phyloP scores from a whole-genome alignment of 106 monocot genomes.

The Acorus gramineus region DNA sequence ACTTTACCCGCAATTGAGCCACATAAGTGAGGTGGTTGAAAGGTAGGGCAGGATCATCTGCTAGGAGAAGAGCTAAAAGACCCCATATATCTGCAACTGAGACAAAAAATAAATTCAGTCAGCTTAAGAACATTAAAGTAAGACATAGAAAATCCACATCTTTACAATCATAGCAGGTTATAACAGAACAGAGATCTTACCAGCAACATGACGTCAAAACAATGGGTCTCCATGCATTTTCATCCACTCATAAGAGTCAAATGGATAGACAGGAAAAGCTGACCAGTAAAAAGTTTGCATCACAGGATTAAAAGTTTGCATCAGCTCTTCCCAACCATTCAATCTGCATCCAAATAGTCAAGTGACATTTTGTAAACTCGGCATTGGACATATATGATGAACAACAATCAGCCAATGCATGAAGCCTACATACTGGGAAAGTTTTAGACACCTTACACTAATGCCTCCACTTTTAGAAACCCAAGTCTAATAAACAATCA shows the following conservation, averaged over 20 bases:
- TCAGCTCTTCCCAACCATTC: conserved; percentile 73
- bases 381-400: too few species aligned
- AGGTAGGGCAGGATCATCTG: conserved; percentile 61
- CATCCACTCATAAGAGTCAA: conserved; percentile 81
- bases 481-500: conserved; percentile 60
- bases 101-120: conserved; percentile 10
- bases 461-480: conserved; percentile 29
- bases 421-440: background rate
- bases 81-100: conserved; percentile 87
- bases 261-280: conserved; percentile 70
- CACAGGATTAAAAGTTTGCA: conserved; percentile 37
- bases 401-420: too few species aligned
- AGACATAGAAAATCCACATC: too few species aligned
- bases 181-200: too few species aligned
- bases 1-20: conserved; percentile 55
- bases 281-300: conserved; percentile 1
- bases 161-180: background rate
- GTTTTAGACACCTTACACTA: conserved; percentile 35
- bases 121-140: too few species aligned
- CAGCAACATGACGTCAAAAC: conserved; percentile 72
- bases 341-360: conserved; percentile 41
- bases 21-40: conserved; percentile 67
- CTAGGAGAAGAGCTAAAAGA: conserved; percentile 56
- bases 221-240: conserved; percentile 72
- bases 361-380: conserved; percentile 1